Base-by-base conservation (phyloP, 345 rosid genomes). In the Salix koriyanagi region DNA sequence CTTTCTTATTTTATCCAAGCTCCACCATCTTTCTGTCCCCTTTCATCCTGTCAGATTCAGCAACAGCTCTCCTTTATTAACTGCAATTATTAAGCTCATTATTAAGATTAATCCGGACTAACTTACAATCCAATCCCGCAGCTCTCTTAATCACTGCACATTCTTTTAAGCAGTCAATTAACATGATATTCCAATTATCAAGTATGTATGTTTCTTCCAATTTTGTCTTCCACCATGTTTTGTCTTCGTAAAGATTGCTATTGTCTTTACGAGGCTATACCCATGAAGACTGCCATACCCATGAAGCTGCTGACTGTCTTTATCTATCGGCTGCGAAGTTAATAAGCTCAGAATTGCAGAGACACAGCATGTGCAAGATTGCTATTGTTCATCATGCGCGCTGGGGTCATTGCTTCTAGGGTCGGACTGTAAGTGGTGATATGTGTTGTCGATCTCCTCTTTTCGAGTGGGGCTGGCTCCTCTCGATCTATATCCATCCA, bases 361-460 rank as follows among this genome's bases (percentile, higher is more conserved):
- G 84, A 83, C 85, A 82, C 13, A 46, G 42, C 90, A 85, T 85
- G 88, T 84, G 86, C 78, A 21, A 30, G 50, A 58, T 71, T 70
- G 75, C 69, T 42, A 77, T 72, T 30, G 74, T 71, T 77, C 76
- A 83, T 79, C 74, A 82, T 78, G 80, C 77, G 71, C 74, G 52
- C 52, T 11, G 46, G 77, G 61, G 66, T 61, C 73, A 61, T 50
- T 58, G 83, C 69, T 50, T 73, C 65, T n/a, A 65, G 46, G 70
- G 66, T 72, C 39, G 81, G 76, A 67, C 5, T n/a, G 7, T 67
- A 36, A 23, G 21, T 37, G 50, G 36, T 26, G 30, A 19, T 70
- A 65, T n/a, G 5, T 13, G 67, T 21, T 44, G 81, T 73, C 16
- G 42, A 25, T 16, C 54, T 68, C 62, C 37, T 30, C 2, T 65